Percentiles rank a stretch among this genome's conserved stretches.
Conservation (phyloP, 495 filamentous ascomycete species). For the Lichina pygmaea region DNA sequence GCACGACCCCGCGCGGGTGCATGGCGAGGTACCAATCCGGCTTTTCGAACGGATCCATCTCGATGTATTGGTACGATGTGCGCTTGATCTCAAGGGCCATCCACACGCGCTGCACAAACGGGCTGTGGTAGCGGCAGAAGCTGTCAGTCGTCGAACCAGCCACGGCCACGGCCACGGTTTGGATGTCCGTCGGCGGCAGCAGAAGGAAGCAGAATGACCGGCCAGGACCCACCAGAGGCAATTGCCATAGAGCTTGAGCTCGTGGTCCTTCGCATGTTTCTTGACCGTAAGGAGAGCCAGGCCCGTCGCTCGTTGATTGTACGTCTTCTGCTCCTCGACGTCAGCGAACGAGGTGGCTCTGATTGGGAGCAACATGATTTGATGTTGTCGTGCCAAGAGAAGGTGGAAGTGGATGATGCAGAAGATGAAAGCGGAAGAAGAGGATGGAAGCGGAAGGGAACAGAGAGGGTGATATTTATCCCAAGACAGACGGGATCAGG, state of each 20-base stretch:
- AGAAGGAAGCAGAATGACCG: not conserved
- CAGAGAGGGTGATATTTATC: not conserved
- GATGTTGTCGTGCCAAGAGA: too few relatives aligned
- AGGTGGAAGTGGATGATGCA: not conserved
- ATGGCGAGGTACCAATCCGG: slow-evolving; percentile 53
- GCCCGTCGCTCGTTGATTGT: slow-evolving; percentile 66
- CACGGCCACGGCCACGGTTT: slow-evolving; percentile 2
- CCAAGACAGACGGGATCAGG: too few relatives aligned
- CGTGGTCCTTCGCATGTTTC: slow-evolving; percentile 38
- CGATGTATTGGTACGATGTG: slow-evolving; percentile 71
- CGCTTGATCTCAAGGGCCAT: slow-evolving; percentile 76
- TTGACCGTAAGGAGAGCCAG: slow-evolving; percentile 45
- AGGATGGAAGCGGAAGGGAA: not conserved
- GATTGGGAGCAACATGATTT: too few relatives aligned
- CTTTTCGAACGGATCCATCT: slow-evolving; percentile 71
- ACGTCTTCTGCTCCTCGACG: slow-evolving; percentile 31
- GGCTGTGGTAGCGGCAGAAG: slow-evolving; percentile 12
- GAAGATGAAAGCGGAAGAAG: not conserved
- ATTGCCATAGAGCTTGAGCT: slow-evolving; percentile 62
- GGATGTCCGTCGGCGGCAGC: not conserved
- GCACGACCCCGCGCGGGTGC: slow-evolving; percentile 72
- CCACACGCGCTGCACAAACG: slow-evolving; percentile 87
- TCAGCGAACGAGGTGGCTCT: not conserved
- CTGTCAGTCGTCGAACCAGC: slow-evolving; percentile 3
- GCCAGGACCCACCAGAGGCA: slow-evolving; percentile 55